Evolutionary conservation across 108 stramenopile species (phyloP).

Genomic region (Parietichytrium sp.): DNA sequence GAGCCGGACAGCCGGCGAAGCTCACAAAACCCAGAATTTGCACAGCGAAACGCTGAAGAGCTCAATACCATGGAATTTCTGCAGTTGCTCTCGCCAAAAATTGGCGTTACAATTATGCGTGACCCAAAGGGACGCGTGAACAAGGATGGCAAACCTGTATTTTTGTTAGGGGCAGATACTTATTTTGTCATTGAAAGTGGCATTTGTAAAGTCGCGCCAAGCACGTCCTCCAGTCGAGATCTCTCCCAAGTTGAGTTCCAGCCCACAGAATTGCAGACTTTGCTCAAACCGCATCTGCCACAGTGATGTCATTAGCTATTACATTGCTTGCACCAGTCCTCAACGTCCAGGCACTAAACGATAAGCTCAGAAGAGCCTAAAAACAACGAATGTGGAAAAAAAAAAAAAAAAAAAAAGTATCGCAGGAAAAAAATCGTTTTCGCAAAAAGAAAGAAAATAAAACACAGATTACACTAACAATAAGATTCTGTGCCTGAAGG

Average conservation of each 20-base stretch:
- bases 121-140: not conserved
- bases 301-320: too few species aligned
- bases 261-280: not conserved
- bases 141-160: constrained; percentile 1
- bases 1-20: not conserved
- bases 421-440: not conserved
- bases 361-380: not conserved
- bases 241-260: not conserved
- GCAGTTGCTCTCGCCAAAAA: not conserved
- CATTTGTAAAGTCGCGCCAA: not conserved
- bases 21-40: not conserved
- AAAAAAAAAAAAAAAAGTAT: not conserved
- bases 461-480: not conserved
- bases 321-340: not conserved
- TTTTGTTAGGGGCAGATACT: not conserved
- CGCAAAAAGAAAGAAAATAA: not conserved
- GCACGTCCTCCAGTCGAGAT: not conserved
- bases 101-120: constrained; percentile 14
- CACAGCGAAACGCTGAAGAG: not conserved
- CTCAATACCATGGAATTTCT: not conserved
- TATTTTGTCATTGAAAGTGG: not conserved
- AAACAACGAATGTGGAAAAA: not conserved
- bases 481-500: not conserved
- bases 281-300: too few species aligned
- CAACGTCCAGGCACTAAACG: not conserved